A percentile compares a stretch with the other conserved stretches of the same genome.
phyloP scores from a whole-genome alignment of 306 rosid genomes.

The Dicorynia guianensis region DNA sequence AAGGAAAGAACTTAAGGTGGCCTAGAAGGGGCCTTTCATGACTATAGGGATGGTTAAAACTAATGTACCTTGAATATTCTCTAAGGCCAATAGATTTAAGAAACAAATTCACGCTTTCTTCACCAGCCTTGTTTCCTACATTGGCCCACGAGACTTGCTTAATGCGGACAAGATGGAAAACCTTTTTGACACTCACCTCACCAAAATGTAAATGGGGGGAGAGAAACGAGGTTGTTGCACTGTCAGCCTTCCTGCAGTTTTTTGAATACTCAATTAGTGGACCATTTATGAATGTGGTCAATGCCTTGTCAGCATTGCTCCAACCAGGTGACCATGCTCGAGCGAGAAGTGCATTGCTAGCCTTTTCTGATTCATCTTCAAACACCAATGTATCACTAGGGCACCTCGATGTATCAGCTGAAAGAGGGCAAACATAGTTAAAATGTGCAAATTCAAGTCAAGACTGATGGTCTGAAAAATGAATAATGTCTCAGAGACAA shows the following conservation, averaged over 20 bases:
- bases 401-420: constrained; percentile 86
- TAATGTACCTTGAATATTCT: constrained; percentile 91
- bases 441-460: constrained; percentile 22
- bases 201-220: constrained; percentile 98
- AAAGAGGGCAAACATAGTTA: constrained; percentile 20
- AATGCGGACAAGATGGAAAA: constrained; percentile 89
- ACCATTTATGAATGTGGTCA: constrained; percentile 87
- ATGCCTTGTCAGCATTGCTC: constrained; percentile 93
- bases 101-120: constrained; percentile 90
- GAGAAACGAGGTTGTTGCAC: constrained; percentile 90
- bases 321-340: constrained; percentile 99
- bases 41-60: constrained; percentile 86
- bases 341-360: constrained; percentile 97
- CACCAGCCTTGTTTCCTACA: constrained; percentile 86
- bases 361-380: constrained; percentile 94
- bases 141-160: constrained; percentile 95
- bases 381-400: constrained; percentile 68
- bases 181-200: constrained; percentile 94
- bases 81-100: constrained; percentile 88
- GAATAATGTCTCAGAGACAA: not conserved
- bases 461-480: constrained; percentile 3
- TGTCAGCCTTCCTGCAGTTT: constrained; percentile 93
- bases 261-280: constrained; percentile 80
- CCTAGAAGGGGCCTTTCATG: constrained; percentile 92
- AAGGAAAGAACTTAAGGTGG: constrained; percentile 85